Evolutionary conservation across 805 yeast genomes (phyloP), one percentile per base, ranked within the genome.

Genomic region (Metschnikowia shivogae): DNA sequence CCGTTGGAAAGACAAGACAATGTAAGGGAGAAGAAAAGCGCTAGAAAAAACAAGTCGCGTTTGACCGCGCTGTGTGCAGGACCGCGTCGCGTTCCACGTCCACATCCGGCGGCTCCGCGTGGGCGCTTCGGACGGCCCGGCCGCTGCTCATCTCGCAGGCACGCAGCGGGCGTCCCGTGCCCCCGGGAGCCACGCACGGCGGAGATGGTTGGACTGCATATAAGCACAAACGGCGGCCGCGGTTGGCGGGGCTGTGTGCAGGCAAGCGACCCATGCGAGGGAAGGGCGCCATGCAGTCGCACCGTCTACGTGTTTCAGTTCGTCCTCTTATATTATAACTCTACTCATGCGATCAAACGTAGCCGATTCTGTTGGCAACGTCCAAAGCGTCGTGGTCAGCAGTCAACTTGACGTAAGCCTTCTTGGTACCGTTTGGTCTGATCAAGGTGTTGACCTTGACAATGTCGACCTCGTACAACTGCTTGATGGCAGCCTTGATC

Each of bases 371-470:
- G 96, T 90, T 90, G 74, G 99, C 99, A 76, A 93, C 89, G 76
- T 93, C 99, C 73, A 93, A 86, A 76, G 98, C 98, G 80, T 93
- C 99, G 82, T 84, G 86, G 78, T 93, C 99, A 73, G 96, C 92
- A 70, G 98, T 89, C 74, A 93, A 86, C 82, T 95, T 89, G 73
- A 93, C 92, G 84, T 86, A 93, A 72, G 99, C 99, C 85, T 93
- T 93, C 89, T 93, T 93, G 81, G 97, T 86, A 77, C 99, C 99
- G 77, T 93, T 90, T 74, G 99, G 97, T 81, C 96, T 89, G 70
- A 93, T 78, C 74, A 93, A 82, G 64, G 99, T 93, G 92, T 93
- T 90, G 71, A 93, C 89, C 77, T 87, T 80, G 67, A 76, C 78
- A 63, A 86, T 93, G 61, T 93, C 98, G 68, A 92, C 98, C 70